A percentile compares a stretch with the other conserved stretches of the same genome.
These are phyloP conservation scores for Hemisphaericaspora xylanilytica DNA, from an alignment of 1,139 yeast species.

Conservation along the genomic window DNA sequence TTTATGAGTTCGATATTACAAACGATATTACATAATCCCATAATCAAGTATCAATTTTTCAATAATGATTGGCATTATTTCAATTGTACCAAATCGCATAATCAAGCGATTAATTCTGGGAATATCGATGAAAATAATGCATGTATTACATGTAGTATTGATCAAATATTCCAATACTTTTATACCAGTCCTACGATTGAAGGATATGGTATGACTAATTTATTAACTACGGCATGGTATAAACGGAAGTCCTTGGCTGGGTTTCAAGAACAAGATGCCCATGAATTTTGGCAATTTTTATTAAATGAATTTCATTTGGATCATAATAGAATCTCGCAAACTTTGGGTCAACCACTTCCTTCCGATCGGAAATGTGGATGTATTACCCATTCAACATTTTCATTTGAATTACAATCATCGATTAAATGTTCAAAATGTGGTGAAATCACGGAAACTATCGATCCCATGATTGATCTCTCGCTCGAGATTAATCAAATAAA, in stretches of 20 bases:
- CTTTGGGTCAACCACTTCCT: constrained; percentile 3
- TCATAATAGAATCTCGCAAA: constrained; percentile 26
- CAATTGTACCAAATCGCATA: constrained; percentile 30
- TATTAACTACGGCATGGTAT: constrained; percentile 80
- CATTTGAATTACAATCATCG: constrained; percentile 94
- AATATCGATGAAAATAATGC: constrained; percentile 40
- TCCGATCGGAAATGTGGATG: constrained; percentile 55
- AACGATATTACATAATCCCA: constrained; percentile 83
- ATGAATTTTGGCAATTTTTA: constrained; percentile 91
- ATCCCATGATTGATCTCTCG: constrained; percentile 88
- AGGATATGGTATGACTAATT: constrained; percentile 73
- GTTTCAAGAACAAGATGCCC: constrained; percentile 96
- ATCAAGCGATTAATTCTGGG: constrained; percentile 20
- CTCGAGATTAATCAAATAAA: constrained; percentile 56
- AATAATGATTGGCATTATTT: constrained; percentile 57
- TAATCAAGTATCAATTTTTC: constrained; percentile 72
- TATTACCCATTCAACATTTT: constrained; percentile 84
- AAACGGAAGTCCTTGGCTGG: constrained; percentile 85
- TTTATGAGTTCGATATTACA: constrained; percentile 91
- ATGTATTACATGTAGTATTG: constrained; percentile 84
- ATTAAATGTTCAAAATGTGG: constrained; percentile 73
- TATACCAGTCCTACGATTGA: constrained; percentile 52
- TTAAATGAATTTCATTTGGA: constrained; percentile 79
- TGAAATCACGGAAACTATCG: constrained; percentile 64
- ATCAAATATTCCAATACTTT: constrained; percentile 67